Conservation (phyloP, 768 basidiomycete genomes). For the Pleurotus giganteus region DNA sequence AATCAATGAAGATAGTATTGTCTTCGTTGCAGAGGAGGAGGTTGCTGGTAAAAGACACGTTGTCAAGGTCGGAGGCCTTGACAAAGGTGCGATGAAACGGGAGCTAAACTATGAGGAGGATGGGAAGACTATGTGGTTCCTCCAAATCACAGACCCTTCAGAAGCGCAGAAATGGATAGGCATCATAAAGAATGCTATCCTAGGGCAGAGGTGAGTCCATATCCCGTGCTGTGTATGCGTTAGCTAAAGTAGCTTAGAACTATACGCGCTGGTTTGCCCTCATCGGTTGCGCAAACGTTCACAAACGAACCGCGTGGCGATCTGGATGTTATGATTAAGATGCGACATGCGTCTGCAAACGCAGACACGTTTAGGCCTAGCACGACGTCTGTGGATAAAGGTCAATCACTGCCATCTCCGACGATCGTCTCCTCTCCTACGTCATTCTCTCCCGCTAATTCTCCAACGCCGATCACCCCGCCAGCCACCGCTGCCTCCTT, state of each 20-base stretch:
- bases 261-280: constrained; percentile 60
- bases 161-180: constrained; percentile 79
- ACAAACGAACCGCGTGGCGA: constrained; percentile 71
- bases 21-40: constrained; percentile 67
- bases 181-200: constrained; percentile 67
- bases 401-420: constrained; percentile 3
- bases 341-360: constrained; percentile 40
- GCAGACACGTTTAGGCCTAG: constrained; percentile 9
- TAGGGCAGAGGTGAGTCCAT: constrained; percentile 59
- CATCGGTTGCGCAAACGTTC: constrained; percentile 37
- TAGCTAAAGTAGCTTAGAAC: constrained; percentile 39
- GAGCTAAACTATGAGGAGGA: constrained; percentile 46
- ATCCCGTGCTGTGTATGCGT: neutral
- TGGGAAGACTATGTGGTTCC: constrained; percentile 62
- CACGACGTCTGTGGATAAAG: constrained; percentile 10
- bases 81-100: constrained; percentile 48
- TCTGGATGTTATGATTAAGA: constrained; percentile 81
- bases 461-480: constrained; percentile 25
- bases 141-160: constrained; percentile 58
- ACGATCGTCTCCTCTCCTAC: constrained; percentile 15
- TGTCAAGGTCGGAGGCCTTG: constrained; percentile 66
- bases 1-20: constrained; percentile 74
- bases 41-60: constrained; percentile 48
- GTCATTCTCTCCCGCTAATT: constrained; percentile 23
- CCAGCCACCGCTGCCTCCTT: constrained; percentile 10